Base-by-base conservation (phyloP, 768 basidiomycete species). In the Trametes meyenii region DNA sequence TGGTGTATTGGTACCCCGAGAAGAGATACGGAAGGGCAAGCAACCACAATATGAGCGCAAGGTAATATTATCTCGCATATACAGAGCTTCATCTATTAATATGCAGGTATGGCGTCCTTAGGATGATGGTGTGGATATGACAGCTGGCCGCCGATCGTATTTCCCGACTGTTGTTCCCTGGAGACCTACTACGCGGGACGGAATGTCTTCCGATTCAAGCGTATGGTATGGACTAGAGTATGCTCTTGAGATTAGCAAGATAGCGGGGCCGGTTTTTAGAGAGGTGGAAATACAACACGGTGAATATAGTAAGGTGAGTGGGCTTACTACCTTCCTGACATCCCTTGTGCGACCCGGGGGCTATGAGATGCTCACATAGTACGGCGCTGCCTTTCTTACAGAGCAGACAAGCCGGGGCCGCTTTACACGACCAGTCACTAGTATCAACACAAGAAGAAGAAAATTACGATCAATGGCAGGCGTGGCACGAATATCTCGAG, bases 141-240 rank as follows among this genome's bases (percentile, higher is more conserved):
- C n/a, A n/a, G n/a, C n/a, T n/a, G n/a, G n/a, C n/a, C n/a, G n/a
- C n/a, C n/a, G n/a, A n/a, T n/a, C n/a, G n/a, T n/a, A n/a, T n/a
- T n/a, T n/a, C n/a, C n/a, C n/a, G n/a, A n/a, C n/a, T n/a, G n/a
- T n/a, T n/a, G n/a, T n/a, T n/a, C n/a, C n/a, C n/a, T n/a, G n/a
- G n/a, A n/a, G n/a, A n/a, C n/a, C n/a, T n/a, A n/a, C n/a, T n/a
- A n/a, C n/a, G n/a, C n/a, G n/a, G n/a, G n/a, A n/a, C 65, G 71
- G 14, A 58, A 64, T 55, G 16, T 33, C 29, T 33, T 33, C 29
- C 8, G 73, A 75, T 58, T 61, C 61, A 21, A 74, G 75, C 5
- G 79, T 77, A 64, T 80, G 80, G 80, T 75, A 73, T 42, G 79
- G 79, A 11, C 66, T 80, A 33, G 77, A 79, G 50, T 79, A 81